Base-by-base conservation (phyloP, 1,139 yeast genomes). In the Diutina rugosa region DNA sequence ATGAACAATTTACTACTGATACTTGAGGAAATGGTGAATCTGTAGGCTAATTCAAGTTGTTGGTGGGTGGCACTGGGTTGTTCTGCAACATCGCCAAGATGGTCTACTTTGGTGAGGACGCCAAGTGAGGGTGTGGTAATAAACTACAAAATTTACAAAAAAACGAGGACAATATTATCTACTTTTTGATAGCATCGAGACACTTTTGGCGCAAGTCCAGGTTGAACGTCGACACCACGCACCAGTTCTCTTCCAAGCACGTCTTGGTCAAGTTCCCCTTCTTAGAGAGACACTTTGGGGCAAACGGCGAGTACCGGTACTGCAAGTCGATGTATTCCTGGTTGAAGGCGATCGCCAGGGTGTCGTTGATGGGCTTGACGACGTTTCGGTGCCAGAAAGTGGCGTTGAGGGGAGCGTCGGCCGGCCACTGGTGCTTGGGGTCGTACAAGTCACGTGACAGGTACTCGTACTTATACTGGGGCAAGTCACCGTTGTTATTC, bases 21-120 rank as follows among this genome's bases (percentile, higher is more conserved):
- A 21, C 26, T 21, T 3, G 4, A 21, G 26, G 1, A 4, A 21
- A 3, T 21, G 26, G 26, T 21, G 4, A 4, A 1, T 1, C 4
- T 21, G 26, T 21, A 21, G 26, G 26, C 4, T 21, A 21, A 21
- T 3, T 95, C 69, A 90, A 89, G 71, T 67, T 75, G 56, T 73
- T 91, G 62, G 90, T 90, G 21, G 99, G 99, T 56, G 99, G 95
- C 69, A 91, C 97, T 12, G 99, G 99, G 1, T 74, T 93, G 60
- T 95, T 95, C 72, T 80, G 85, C 58, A 61, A 63, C 16, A 78
- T 82, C 80, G 95, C 96, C 29, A 74, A 75, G 55, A 85, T 81
- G 66, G 93, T 93, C 4, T 93, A 90, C 71, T 90, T 93, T 67
- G 99, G 99, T 55, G 90, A 86, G 66, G 78, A 82, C 57, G 97